phyloP scores from a whole-genome alignment of 352 stramenopile species.

The Globisporangium cederbergense region DNA sequence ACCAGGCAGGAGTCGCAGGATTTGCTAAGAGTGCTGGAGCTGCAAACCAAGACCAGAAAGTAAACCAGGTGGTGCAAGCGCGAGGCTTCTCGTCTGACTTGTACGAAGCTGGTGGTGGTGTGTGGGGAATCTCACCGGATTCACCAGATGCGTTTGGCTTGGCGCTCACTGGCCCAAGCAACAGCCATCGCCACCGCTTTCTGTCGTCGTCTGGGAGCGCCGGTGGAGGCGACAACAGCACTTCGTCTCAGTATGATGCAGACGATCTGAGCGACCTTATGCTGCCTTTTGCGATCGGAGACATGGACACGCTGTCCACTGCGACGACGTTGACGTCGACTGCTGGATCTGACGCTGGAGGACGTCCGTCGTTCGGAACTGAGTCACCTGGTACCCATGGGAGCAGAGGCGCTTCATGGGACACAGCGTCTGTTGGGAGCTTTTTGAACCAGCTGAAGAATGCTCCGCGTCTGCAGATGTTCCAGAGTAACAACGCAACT shows the following conservation, averaged over 20 bases:
- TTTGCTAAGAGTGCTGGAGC: constrained; percentile 18
- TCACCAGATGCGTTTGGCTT: constrained; percentile 63
- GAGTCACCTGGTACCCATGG: constrained; percentile 14
- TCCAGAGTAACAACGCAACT: constrained; percentile 5
- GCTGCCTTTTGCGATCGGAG: constrained; percentile 68
- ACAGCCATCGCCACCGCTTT: constrained; percentile 35
- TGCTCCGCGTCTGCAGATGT: constrained; percentile 51
- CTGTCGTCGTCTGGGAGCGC: constrained; percentile 29
- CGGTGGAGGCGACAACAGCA: constrained; percentile 20
- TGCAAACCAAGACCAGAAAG: constrained; percentile 2
- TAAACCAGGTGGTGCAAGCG: constrained; percentile 20
- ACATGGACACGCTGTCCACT: constrained; percentile 29
- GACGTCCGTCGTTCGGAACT: constrained; percentile 15
- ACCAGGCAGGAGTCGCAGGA: constrained; percentile 4
- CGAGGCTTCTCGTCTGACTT: constrained; percentile 63
- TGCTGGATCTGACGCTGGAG: constrained; percentile 21
- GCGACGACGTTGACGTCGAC: constrained; percentile 49
- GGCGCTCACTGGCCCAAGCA: constrained; percentile 32
- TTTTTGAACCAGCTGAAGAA: constrained; percentile 83
- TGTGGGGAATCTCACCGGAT: constrained; percentile 69
- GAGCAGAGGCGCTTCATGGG: constrained; percentile 27
- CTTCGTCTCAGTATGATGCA: constrained; percentile 17
- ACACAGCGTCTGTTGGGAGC: constrained; percentile 63
- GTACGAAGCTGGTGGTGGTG: constrained; percentile 43
- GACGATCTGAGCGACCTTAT: constrained; percentile 37